Conservation (phyloP, 2,329 filamentous ascomycete genomes). For the Ceratocystis colombiana region DNA sequence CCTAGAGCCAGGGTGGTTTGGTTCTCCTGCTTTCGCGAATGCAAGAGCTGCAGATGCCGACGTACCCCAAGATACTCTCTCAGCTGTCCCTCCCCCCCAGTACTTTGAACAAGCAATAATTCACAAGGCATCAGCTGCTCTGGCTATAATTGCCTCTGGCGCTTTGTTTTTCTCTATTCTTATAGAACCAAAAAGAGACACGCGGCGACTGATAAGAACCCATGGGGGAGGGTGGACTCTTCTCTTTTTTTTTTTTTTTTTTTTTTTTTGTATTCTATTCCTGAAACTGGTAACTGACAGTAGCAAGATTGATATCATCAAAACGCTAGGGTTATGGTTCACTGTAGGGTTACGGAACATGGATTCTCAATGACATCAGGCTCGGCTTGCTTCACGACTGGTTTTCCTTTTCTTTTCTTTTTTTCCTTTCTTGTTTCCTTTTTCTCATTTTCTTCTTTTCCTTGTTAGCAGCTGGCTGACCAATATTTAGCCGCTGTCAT, state of each 20-base stretch:
- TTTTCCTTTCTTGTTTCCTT: not conserved
- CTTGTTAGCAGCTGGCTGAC: not conserved
- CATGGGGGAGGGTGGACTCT: too few relatives aligned
- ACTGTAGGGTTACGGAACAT: too few relatives aligned
- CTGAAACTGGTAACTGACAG: too few relatives aligned
- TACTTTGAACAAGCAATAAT: too few relatives aligned
- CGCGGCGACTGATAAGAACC: too few relatives aligned
- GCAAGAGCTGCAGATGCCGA: constrained; percentile 9
- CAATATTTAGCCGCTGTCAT: not conserved
- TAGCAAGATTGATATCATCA: too few relatives aligned
- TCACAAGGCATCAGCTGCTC: not conserved
- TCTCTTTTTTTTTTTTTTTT: too few relatives aligned
- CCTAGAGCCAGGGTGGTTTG: constrained; percentile 1
- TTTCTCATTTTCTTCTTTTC: not conserved
- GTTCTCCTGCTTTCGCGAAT: constrained; percentile 21
- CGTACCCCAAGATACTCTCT: not conserved
- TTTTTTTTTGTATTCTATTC: too few relatives aligned
- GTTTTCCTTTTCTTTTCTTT: not conserved
- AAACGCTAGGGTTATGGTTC: accelerated
- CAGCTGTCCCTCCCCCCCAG: not conserved
- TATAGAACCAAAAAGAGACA: too few relatives aligned
- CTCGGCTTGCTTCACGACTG: too few relatives aligned
- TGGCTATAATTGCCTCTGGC: not conserved
- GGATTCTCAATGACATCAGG: too few relatives aligned
- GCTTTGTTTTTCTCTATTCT: not conserved